A percentile compares a stretch with the other conserved stretches of the same genome.
These are phyloP conservation scores for Alternaria sp. DNA, from an alignment of 2,329 filamentous ascomycete genomes.

Conservation along the genomic window DNA sequence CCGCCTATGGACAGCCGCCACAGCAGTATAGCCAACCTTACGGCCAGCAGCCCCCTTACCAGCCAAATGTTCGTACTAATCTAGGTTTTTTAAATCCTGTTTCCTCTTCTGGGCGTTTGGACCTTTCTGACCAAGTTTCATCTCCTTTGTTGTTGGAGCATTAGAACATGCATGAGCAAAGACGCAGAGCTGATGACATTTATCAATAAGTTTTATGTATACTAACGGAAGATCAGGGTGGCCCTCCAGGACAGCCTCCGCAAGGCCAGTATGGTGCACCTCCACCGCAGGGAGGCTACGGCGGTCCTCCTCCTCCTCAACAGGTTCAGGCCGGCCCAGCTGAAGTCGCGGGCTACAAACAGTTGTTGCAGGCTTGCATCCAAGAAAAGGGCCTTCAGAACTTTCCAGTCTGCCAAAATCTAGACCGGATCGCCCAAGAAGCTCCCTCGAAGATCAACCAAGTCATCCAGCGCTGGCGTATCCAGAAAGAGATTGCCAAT, in stretches of 20 bases:
- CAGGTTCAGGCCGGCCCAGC: slow-evolving; percentile 57
- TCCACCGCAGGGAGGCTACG: slow-evolving; percentile 46
- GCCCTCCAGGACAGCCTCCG: slow-evolving; percentile 39
- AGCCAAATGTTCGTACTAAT: slow-evolving; percentile 35
- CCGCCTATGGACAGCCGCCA: slow-evolving; percentile 42
- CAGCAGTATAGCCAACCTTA: slow-evolving; percentile 47
- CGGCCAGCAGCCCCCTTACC: slow-evolving; percentile 37
- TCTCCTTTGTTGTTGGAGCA: too few species aligned
- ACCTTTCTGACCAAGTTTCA: not conserved
- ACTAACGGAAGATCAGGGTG: slow-evolving; percentile 36
- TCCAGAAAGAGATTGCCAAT: slow-evolving; percentile 67
- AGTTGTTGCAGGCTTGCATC: slow-evolving; percentile 63
- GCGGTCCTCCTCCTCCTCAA: slow-evolving; percentile 46
- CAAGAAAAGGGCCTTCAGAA: slow-evolving; percentile 67
- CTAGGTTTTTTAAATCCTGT: not conserved
- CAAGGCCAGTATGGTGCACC: slow-evolving; percentile 49
- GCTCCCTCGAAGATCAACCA: slow-evolving; percentile 62
- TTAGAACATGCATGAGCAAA: slow-evolving; percentile 8
- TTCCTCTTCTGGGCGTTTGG: not conserved
- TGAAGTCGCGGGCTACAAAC: slow-evolving; percentile 64
- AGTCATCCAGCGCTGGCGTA: slow-evolving; percentile 65
- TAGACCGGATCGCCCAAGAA: slow-evolving; percentile 61
- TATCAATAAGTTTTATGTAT: not conserved
- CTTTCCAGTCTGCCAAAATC: slow-evolving; percentile 62
- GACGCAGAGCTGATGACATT: slow-evolving; percentile 30